Percentiles rank a stretch among this genome's conserved stretches.
Conservation (phyloP, 164 flowering plant genomes). For the Magnolia kwangsiensis region DNA sequence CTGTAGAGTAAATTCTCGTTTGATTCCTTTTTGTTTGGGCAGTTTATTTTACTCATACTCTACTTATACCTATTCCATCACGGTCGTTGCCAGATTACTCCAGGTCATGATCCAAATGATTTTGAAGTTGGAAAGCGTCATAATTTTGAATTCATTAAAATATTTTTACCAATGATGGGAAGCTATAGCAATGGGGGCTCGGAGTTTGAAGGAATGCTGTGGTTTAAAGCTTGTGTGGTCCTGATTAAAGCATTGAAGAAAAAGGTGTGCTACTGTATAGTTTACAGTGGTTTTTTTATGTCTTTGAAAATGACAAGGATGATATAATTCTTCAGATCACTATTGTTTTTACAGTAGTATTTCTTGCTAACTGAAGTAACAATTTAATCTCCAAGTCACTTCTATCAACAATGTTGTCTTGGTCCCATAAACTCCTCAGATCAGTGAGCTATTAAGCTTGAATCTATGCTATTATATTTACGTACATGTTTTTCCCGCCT, state of each 20-base stretch:
- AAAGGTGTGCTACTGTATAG: slow-evolving; percentile 40
- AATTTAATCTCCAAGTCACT: too few species aligned
- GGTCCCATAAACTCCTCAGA: too few species aligned
- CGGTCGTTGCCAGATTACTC: slow-evolving; percentile 69
- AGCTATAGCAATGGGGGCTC: slow-evolving; percentile 80
- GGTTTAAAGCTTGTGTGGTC: slow-evolving; percentile 83
- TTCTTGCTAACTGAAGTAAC: too few species aligned
- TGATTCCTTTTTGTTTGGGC: background rate
- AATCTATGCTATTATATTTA: too few species aligned
- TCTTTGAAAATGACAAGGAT: too few species aligned
- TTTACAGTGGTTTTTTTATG: too few species aligned
- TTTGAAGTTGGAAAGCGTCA: slow-evolving; percentile 96
- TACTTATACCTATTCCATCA: background rate
- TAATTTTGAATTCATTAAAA: slow-evolving; percentile 67
- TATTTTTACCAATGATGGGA: slow-evolving; percentile 94
- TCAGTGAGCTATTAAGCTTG: too few species aligned
- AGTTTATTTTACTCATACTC: background rate
- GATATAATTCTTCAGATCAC: too few species aligned
- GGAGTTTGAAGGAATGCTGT: slow-evolving; percentile 80
- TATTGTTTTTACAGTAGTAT: too few species aligned
- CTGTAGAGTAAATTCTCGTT: too few species aligned
- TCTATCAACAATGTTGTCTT: too few species aligned
- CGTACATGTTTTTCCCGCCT: too few species aligned
- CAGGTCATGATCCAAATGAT: slow-evolving; percentile 98
- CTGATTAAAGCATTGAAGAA: slow-evolving; percentile 61